Percentiles rank a stretch among this genome's conserved stretches.
Evolutionary conservation across 2,329 filamentous ascomycete species (phyloP).

Genomic region (Ophiocordyceps robertsii): DNA sequence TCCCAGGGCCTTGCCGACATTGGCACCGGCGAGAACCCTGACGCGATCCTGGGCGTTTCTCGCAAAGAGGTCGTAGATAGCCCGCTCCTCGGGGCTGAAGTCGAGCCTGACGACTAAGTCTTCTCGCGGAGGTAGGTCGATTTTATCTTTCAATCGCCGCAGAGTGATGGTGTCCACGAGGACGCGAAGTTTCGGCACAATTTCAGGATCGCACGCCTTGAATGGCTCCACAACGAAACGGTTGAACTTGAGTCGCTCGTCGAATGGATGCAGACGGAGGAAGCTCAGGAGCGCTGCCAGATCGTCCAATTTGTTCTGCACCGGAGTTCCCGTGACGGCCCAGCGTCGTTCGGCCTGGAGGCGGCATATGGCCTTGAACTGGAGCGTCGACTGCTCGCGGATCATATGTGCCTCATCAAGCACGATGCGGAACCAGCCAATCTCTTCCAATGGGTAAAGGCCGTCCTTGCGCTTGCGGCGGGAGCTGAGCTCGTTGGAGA

Average conservation of each 20-base stretch:
- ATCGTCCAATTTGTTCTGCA: conserved; percentile 89
- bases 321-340: conserved; percentile 94
- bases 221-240: conserved; percentile 75
- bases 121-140: conserved; percentile 61
- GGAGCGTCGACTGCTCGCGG: conserved; percentile 66
- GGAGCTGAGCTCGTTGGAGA: conserved; percentile 62
- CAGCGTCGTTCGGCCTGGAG: conserved; percentile 73
- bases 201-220: conserved; percentile 72
- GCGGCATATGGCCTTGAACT: conserved; percentile 73
- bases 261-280: conserved; percentile 71
- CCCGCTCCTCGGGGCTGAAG: conserved; percentile 62
- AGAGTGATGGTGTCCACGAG: conserved; percentile 92
- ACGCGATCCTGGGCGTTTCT: conserved; percentile 71
- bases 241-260: conserved; percentile 62
- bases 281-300: conserved; percentile 79
- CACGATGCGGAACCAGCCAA: conserved; percentile 89
- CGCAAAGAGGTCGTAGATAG: conserved; percentile 74
- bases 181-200: conserved; percentile 72
- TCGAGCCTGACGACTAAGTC: conserved; percentile 63
- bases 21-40: conserved; percentile 50
- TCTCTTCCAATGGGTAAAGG: conserved; percentile 53
- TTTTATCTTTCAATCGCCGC: conserved; percentile 81
- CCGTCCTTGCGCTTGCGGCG: conserved; percentile 48
- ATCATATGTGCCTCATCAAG: conserved; percentile 94
- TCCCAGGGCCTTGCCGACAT: conserved; percentile 51